Base-by-base conservation (phyloP, 495 filamentous ascomycete genomes). In the Talaromyces nanjingensis region DNA sequence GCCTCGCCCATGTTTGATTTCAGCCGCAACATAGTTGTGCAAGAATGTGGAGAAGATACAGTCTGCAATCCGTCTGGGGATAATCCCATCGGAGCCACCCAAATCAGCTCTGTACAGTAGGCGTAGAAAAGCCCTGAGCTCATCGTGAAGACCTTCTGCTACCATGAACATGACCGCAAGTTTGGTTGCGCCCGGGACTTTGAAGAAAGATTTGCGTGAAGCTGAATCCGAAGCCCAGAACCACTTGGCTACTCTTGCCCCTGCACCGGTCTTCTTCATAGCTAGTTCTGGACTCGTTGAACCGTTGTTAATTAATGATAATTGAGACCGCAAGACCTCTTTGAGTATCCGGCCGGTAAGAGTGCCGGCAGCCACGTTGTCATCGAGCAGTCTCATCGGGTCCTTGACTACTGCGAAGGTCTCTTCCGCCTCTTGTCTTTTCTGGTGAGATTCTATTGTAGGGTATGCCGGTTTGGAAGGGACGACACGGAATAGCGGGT, bases 401-500 rank as follows among this genome's bases (percentile, higher is more conserved):
- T 77, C 67, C 64, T 74, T 71, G 4, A 65, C 60, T 22, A 72
- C 12, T 57, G 68, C 66, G 34, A 56, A 29, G 0, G 53, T 9
- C 53, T 69, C 34, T 71, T 60, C 33, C 6, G 29, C 4, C 56
- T 24, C 33, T 29, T 34, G 55, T 24, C 34, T 59, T 1, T 34
- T 31, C 45, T 49, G 25, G 37, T 20, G 12, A 37, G 49, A 37
- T 9, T 14, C 22, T 5, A 20, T 16, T 12, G 64, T 64, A 42
- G 66, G 11, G 25, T 18, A 39, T 6, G 64, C 33, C 29, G 60
- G 18, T 39, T 70, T 72, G 14, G 68, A 61, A 1, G 76, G 78
- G 4, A 70, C 67, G 20, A 78, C 72, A 3, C 76, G 70, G 59
- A 80, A 80, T 16, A 92, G 77, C 2, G 90, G 89, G 69, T 88